A percentile compares a stretch with the other conserved stretches of the same genome.
These are phyloP conservation scores for Aureobasidium lini DNA, from an alignment of 2,329 filamentous ascomycete species.

Conservation along the genomic window DNA sequence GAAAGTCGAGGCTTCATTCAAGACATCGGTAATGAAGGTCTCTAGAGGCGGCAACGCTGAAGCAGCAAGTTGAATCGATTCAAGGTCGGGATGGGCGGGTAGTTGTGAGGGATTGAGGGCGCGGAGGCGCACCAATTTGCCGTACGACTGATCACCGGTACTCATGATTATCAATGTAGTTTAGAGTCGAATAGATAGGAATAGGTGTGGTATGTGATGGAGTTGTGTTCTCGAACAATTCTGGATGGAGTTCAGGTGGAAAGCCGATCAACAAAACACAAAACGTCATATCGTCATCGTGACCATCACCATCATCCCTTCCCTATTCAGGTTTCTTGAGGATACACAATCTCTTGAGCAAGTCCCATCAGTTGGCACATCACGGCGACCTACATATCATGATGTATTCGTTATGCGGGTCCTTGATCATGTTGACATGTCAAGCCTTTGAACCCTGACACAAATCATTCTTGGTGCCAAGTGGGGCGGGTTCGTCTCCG, in stretches of 20 bases:
- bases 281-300: neutral
- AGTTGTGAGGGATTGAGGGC: slow-evolving; percentile 25
- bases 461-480: neutral
- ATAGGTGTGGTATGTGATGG: neutral
- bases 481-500: neutral
- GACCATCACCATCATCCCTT: neutral
- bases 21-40: slow-evolving; percentile 45
- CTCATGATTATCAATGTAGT: neutral
- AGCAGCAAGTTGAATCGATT: slow-evolving; percentile 26
- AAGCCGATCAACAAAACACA: neutral
- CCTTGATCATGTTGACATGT: neutral
- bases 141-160: slow-evolving; percentile 13
- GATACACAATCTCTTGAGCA: neutral
- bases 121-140: slow-evolving; percentile 27
- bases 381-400: too few species aligned
- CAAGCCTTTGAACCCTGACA: neutral
- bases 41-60: slow-evolving; percentile 36
- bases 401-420: too few species aligned
- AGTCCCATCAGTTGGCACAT: neutral
- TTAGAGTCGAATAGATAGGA: neutral
- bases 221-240: neutral
- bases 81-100: slow-evolving; percentile 27
- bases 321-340: neutral
- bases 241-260: neutral
- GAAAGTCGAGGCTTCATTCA: slow-evolving; percentile 54